Percentiles rank a stretch among this genome's conserved stretches.
Evolutionary conservation across 768 basidiomycete species (phyloP).

Genomic region (Suillus decipiens): DNA sequence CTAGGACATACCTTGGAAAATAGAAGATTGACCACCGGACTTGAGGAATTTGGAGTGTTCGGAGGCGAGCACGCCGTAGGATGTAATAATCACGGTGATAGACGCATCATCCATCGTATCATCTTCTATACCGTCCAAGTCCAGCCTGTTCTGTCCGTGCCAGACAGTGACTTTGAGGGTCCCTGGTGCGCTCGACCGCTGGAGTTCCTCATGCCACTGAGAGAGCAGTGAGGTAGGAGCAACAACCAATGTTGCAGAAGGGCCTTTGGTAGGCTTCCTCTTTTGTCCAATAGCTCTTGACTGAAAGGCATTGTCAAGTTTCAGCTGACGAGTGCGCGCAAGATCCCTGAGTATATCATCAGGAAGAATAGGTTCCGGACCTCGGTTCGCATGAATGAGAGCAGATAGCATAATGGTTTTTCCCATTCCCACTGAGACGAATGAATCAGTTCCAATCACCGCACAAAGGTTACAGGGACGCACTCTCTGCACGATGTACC

Average conservation of each 20-base stretch:
- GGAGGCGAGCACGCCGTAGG: slow-evolving; percentile 88
- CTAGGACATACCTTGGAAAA: slow-evolving; percentile 67
- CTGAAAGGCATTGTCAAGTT: slow-evolving; percentile 64
- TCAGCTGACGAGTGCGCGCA: slow-evolving; percentile 56
- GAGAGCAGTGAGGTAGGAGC: slow-evolving; percentile 87
- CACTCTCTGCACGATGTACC: slow-evolving; percentile 47
- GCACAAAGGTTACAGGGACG: slow-evolving; percentile 22
- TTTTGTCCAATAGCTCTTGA: slow-evolving; percentile 38
- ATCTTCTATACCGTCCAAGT: slow-evolving; percentile 62
- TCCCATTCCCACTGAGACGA: slow-evolving; percentile 83
- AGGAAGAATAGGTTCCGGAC: slow-evolving; percentile 41
- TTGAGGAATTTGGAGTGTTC: slow-evolving; percentile 78
- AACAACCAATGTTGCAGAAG: slow-evolving; percentile 81
- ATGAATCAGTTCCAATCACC: slow-evolving; percentile 9
- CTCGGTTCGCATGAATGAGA: slow-evolving; percentile 78
- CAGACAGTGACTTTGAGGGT: slow-evolving; percentile 71
- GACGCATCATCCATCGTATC: slow-evolving; percentile 51
- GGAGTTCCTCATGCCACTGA: slow-evolving; percentile 96
- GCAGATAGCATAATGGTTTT: slow-evolving; percentile 94
- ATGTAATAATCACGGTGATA: slow-evolving; percentile 85
- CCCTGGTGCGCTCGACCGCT: slow-evolving; percentile 75
- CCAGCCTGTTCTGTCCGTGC: slow-evolving; percentile 86
- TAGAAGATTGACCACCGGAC: slow-evolving; percentile 48
- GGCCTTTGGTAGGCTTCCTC: slow-evolving; percentile 29
- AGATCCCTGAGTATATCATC: slow-evolving; percentile 27